Conservation (phyloP, 2,329 filamentous ascomycete genomes). For the Aspergillus pseudotamarii region DNA sequence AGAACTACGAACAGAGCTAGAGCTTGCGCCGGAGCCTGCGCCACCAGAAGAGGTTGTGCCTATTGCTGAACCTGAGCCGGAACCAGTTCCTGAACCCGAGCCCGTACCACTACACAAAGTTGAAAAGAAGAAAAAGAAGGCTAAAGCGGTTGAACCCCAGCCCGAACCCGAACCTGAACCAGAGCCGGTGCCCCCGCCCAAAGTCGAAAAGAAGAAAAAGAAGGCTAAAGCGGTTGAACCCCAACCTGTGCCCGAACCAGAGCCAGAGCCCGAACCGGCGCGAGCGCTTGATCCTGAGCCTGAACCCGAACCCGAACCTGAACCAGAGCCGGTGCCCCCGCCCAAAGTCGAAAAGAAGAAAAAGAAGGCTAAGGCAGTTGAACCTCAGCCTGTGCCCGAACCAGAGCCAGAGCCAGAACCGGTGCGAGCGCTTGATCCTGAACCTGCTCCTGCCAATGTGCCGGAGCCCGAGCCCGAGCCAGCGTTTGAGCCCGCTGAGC, state of each 20-base stretch:
- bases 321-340: constrained; percentile 24
- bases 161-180: constrained; percentile 27
- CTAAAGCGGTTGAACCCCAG: constrained; percentile 13
- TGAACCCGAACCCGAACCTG: constrained; percentile 35
- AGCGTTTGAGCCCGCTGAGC: constrained; percentile 29
- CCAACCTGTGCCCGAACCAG: constrained; percentile 36
- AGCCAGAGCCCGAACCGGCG: constrained; percentile 31
- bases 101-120: constrained; percentile 13
- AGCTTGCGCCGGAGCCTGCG: constrained; percentile 24
- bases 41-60: constrained; percentile 33
- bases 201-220: constrained; percentile 34
- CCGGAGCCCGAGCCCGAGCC: constrained; percentile 33
- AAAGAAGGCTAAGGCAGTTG: constrained; percentile 28
- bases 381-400: constrained; percentile 34
- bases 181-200: constrained; percentile 25
- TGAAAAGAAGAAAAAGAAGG: constrained; percentile 23
- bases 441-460: constrained; percentile 26
- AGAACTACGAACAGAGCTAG: constrained; percentile 27
- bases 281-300: constrained; percentile 32
- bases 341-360: constrained; percentile 32
- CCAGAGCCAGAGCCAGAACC: constrained; percentile 34
- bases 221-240: constrained; percentile 29
- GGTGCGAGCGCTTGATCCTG: constrained; percentile 30
- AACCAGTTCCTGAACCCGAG: constrained; percentile 16
- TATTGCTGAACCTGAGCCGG: constrained; percentile 28